Evolutionary conservation across 768 basidiomycete genomes (phyloP), one percentile per base, ranked within the genome.

Genomic region (Boletus pseudopeckii): DNA sequence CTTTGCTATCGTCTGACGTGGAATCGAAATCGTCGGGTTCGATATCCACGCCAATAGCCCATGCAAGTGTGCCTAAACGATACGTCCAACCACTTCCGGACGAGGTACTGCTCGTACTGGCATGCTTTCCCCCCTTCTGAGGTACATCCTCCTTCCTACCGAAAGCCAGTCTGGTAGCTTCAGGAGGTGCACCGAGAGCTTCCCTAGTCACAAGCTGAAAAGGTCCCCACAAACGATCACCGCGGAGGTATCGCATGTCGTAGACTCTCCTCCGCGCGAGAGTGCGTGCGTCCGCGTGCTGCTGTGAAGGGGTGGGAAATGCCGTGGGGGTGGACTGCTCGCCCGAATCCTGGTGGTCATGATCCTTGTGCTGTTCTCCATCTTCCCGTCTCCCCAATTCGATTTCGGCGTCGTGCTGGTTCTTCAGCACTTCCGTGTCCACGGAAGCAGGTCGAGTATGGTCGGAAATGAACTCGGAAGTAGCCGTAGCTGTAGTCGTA

Each of bases 211-310:
- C 67, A 5, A 26, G 13, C 1, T 62, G 62, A 34, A 48, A 71
- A 9, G 67, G 67, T 10, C 67, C 67, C 67, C 67, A 71, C 13
- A 67, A 17, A 22, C 67, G 63, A 33, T 71, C 57, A 8, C 52
- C 62, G 5, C 62, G 56, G 20, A 71, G 56, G 40, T 69, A 69
- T 30, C 58, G 63, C 69, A 69, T 69, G 18, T 69, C 67, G 43
- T 69, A 69, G 11, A 67, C 69, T 40, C 67, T 56, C 39, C 69
- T 60, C 26, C 63, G 55, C 1, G 67, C 67, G 7, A 69, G 67
- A 5, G 30, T 45, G 24, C 67, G 67, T 10, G 69, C 67, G 9
- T 69, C 58, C n/a, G 53, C 47, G 1, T 57, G 45, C 22, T 68
- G 67, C 32, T 58, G 41, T 3, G 40, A 48, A 14, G 56, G 45